phyloP scores from a whole-genome alignment of 2,329 filamentous ascomycete species.

The Pezicula radicicola region DNA sequence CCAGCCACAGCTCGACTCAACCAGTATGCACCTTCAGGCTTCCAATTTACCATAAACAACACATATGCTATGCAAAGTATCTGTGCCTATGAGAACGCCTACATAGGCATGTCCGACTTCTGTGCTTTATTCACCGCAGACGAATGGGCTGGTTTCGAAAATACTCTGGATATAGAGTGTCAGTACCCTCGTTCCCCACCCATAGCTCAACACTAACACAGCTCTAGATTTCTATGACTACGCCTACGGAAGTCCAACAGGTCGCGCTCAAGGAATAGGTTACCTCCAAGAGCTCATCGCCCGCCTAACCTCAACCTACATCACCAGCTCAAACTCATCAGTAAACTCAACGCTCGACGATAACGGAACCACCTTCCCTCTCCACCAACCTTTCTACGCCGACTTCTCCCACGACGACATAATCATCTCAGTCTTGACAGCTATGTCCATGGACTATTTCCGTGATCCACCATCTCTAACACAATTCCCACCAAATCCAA shows the following conservation, averaged over 20 bases:
- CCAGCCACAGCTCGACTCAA: conserved; percentile 43
- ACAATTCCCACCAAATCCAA: conserved; percentile 37
- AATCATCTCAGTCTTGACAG: conserved; percentile 64
- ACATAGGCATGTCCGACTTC: conserved; percentile 47
- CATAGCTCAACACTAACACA: neutral
- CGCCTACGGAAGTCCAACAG: conserved; percentile 74
- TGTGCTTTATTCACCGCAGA: conserved; percentile 50
- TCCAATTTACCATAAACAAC: conserved; percentile 46
- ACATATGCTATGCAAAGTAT: conserved; percentile 49
- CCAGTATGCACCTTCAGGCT: conserved; percentile 41
- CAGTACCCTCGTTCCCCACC: conserved; percentile 26
- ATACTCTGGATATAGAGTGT: conserved; percentile 50
- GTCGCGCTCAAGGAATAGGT: conserved; percentile 79
- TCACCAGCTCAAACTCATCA: conserved; percentile 67
- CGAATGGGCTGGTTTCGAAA: conserved; percentile 53
- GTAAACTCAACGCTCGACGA: conserved; percentile 73
- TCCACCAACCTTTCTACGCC: conserved; percentile 66
- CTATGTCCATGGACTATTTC: conserved; percentile 53
- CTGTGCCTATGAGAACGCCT: conserved; percentile 51
- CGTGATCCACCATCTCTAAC: conserved; percentile 40
- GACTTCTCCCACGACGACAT: conserved; percentile 91
- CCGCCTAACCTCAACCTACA: conserved; percentile 64
- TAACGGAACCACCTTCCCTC: conserved; percentile 66
- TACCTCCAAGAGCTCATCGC: conserved; percentile 84
- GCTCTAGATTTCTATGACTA: conserved; percentile 59